Evolutionary conservation across 2,329 filamentous ascomycete genomes (phyloP).

Genomic region (Capronia epimyces): DNA sequence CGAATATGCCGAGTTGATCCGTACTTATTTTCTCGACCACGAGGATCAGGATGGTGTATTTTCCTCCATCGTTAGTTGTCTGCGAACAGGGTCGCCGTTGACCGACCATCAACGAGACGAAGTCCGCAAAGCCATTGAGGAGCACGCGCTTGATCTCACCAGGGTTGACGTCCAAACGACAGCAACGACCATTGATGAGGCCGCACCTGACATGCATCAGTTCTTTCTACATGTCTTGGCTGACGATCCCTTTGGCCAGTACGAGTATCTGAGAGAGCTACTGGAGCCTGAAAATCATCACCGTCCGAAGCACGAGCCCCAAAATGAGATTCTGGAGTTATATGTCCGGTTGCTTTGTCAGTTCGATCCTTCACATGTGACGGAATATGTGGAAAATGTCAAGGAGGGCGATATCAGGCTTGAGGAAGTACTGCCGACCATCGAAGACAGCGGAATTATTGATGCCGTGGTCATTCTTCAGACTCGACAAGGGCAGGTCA

Average conservation of each 20-base stretch:
- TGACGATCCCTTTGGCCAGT: conserved; percentile 61
- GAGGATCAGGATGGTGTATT: conserved; percentile 72
- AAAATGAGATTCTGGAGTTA: conserved; percentile 64
- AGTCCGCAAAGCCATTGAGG: conserved; percentile 61
- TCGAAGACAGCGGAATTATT: conserved; percentile 84
- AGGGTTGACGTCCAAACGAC: conserved; percentile 60
- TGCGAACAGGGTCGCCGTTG: conserved; percentile 60
- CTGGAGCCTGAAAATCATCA: conserved; percentile 51
- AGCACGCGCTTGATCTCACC: conserved; percentile 62
- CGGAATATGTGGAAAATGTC: conserved; percentile 72
- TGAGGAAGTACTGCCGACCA: conserved; percentile 72
- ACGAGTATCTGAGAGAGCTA: conserved; percentile 68
- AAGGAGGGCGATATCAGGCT: conserved; percentile 73
- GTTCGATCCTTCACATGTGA: conserved; percentile 75
- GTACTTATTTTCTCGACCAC: conserved; percentile 78
- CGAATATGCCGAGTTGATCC: conserved; percentile 70
- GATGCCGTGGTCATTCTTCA: conserved; percentile 90
- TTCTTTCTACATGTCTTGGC: conserved; percentile 58
- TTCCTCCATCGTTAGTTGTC: conserved; percentile 68
- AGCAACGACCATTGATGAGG: conserved; percentile 58
- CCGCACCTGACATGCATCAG: conserved; percentile 61
- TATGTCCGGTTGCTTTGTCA: conserved; percentile 90
- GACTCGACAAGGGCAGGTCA: conserved; percentile 77
- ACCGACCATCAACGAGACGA: conserved; percentile 66
- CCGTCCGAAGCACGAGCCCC: conserved; percentile 21